Evolutionary conservation across 805 yeast species (phyloP), one percentile per base, ranked within the genome.

Genomic region (Candida silvicultrix): DNA sequence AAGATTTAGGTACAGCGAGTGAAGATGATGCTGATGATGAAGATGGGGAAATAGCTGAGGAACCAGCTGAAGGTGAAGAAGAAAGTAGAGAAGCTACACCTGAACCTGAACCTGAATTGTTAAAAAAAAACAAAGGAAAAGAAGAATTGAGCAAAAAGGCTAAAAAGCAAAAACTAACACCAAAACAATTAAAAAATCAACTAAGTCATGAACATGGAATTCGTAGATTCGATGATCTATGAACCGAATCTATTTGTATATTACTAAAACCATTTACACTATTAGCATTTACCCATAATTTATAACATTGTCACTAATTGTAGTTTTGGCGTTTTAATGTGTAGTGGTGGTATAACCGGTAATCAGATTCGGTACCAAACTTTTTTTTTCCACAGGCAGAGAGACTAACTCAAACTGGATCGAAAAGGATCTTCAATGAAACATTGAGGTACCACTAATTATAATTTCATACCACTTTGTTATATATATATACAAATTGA

Each of bases 141-240:
- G 52, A 45, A 37, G 42, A 49, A 35, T 42, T 57, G 3, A 21
- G 3, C 11, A 49, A 56, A 34, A 58, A 59, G 42, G 52, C 52
- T 35, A 57, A 59, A 23, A 58, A 59, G 41, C 67, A 65, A 45
- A 61, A 66, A 44, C 47, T 71, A 43, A 57, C 70, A 4, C 63
- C 74, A 15, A 76, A 76, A 49, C 80, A 76, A 50, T 52, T 75
- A 38, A 64, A 67, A 40, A 77, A 76, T 44, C 50, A 68, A 47
- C 80, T 74, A 40, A 70, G 70, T 29, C 79, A 75, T 44, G 82
- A 77, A 46, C 86, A 81, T 51, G 88, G 88, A 0, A 82, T 83
- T 44, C 68, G 74, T 38, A 77, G 67, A 53, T 84, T 84, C 56
- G 89, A 81, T 9, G 89, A 74, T 47, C 63, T 81, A 43, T 81